These are phyloP conservation scores for Yamadazyma diddensiae DNA, from an alignment of 1,139 yeast genomes.

Conservation along the genomic window DNA sequence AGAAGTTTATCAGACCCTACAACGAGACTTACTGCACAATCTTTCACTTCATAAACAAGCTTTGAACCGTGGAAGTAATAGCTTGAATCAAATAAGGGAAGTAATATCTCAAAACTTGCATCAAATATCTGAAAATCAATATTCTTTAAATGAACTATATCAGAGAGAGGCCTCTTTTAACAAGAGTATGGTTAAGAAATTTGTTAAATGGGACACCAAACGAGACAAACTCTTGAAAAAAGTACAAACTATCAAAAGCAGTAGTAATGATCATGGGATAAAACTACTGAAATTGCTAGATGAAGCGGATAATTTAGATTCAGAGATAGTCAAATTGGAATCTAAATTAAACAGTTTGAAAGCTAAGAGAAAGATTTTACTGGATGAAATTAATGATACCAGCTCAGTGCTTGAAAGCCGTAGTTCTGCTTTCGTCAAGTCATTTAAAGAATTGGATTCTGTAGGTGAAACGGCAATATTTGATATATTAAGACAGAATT, in stretches of 20 bases:
- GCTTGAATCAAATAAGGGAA: slow-evolving; percentile 27
- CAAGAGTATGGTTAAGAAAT: slow-evolving; percentile 26
- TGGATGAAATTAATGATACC: slow-evolving; percentile 46
- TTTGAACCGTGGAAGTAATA: slow-evolving; percentile 30
- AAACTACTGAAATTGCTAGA: slow-evolving; percentile 37
- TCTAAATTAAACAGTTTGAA: slow-evolving; percentile 31
- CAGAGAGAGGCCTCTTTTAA: slow-evolving; percentile 33
- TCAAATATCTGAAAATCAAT: slow-evolving; percentile 41
- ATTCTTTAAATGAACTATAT: slow-evolving; percentile 51
- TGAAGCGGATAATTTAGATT: slow-evolving; percentile 33
- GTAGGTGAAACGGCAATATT: slow-evolving; percentile 36
- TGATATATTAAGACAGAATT: slow-evolving; percentile 22
- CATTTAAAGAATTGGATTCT: slow-evolving; percentile 38
- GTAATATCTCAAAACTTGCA: slow-evolving; percentile 25
- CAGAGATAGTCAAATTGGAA: slow-evolving; percentile 44
- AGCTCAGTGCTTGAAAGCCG: slow-evolving; percentile 55
- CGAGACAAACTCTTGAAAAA: slow-evolving; percentile 32
- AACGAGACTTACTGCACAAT: slow-evolving; percentile 22
- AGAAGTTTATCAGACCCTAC: slow-evolving; percentile 17
- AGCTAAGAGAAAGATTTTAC: slow-evolving; percentile 34
- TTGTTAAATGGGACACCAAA: slow-evolving; percentile 45
- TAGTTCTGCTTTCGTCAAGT: slow-evolving; percentile 41
- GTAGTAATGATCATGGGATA: slow-evolving; percentile 42
- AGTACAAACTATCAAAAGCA: slow-evolving; percentile 41
- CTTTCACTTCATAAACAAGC: slow-evolving; percentile 22